Percentiles rank a stretch among this genome's conserved stretches.
These are phyloP conservation scores for Kuraishia ogatae DNA, from an alignment of 805 yeast genomes.

Conservation along the genomic window DNA sequence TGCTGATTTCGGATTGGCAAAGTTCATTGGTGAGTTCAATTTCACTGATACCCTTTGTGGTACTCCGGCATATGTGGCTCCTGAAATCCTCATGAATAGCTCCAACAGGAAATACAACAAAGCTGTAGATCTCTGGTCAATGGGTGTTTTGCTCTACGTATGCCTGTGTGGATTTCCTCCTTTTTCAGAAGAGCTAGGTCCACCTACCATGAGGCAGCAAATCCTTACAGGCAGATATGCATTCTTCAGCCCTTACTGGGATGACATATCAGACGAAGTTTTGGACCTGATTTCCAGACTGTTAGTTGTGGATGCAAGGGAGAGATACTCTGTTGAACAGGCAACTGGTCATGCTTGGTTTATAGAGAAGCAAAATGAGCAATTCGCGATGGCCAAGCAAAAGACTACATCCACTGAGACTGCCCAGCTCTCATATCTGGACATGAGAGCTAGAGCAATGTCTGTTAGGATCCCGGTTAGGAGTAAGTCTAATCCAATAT, in stretches of 20 bases:
- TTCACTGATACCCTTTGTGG: slow-evolving; percentile 79
- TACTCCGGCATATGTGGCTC: slow-evolving; percentile 84
- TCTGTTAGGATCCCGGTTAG: slow-evolving; percentile 17
- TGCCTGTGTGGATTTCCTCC: slow-evolving; percentile 84
- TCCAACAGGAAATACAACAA: slow-evolving; percentile 51
- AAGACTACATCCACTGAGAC: neutral
- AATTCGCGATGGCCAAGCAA: neutral
- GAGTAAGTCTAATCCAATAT: slow-evolving; percentile 18
- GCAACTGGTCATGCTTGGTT: slow-evolving; percentile 40
- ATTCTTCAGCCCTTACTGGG: slow-evolving; percentile 77
- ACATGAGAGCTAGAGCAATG: slow-evolving; percentile 9
- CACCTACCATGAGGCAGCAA: slow-evolving; percentile 72
- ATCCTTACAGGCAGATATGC: slow-evolving; percentile 60
- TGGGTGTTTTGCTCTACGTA: slow-evolving; percentile 70
- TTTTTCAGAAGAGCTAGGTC: slow-evolving; percentile 73
- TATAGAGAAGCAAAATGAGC: slow-evolving; percentile 12
- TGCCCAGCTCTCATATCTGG: neutral
- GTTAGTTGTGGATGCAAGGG: slow-evolving; percentile 42
- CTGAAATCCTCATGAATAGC: slow-evolving; percentile 55
- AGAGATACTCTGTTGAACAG: slow-evolving; percentile 30
- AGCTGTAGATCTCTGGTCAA: slow-evolving; percentile 75
- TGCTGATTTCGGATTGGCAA: slow-evolving; percentile 75
- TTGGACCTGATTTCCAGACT: slow-evolving; percentile 58
- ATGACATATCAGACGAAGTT: slow-evolving; percentile 54
- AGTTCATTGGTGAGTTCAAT: slow-evolving; percentile 60